These are phyloP conservation scores for Lepiota brunneoincarnata DNA, from an alignment of 768 basidiomycete genomes.

Conservation along the genomic window DNA sequence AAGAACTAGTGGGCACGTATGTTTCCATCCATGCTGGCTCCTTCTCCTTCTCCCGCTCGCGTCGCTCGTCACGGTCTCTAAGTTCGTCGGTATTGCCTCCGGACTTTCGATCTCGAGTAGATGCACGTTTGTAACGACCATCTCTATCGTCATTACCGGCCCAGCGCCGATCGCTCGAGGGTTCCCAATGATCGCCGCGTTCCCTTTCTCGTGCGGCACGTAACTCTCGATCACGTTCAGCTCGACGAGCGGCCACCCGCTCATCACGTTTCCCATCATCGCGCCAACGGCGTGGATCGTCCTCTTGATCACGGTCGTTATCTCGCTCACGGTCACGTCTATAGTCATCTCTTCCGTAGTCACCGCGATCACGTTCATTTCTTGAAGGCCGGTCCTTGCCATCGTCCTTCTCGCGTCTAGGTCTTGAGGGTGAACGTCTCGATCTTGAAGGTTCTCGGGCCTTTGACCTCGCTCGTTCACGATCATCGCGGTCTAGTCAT, in stretches of 20 bases:
- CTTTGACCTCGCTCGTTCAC: slow-evolving; percentile 64
- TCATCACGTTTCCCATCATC: slow-evolving; percentile 84
- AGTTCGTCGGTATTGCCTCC: slow-evolving; percentile 35
- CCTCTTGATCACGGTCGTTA: slow-evolving; percentile 46
- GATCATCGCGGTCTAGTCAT: slow-evolving; percentile 61
- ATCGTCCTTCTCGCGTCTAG: slow-evolving; percentile 45
- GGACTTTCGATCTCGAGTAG: slow-evolving; percentile 56
- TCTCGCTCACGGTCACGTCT: slow-evolving; percentile 44
- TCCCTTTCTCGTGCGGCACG: slow-evolving; percentile 39
- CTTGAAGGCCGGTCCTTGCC: slow-evolving; percentile 26
- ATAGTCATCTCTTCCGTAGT: slow-evolving; percentile 33
- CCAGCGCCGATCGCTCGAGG: slow-evolving; percentile 54
- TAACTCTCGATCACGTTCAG: slow-evolving; percentile 48
- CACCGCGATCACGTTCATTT: slow-evolving; percentile 31
- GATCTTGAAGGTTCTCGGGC: slow-evolving; percentile 61
- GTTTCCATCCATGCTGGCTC: slow-evolving; percentile 95
- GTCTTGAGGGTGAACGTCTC: slow-evolving; percentile 55
- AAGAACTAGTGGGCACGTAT: slow-evolving; percentile 62
- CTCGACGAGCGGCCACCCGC: slow-evolving; percentile 60
- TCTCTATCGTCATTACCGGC: slow-evolving; percentile 67
- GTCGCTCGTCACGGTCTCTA: slow-evolving; percentile 46
- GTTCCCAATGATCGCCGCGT: slow-evolving; percentile 45
- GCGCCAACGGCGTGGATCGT: slow-evolving; percentile 75
- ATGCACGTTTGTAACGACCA: slow-evolving; percentile 52
- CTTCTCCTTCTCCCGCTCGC: slow-evolving; percentile 69